A percentile compares a stretch with the other conserved stretches of the same genome.
phyloP scores from a whole-genome alignment of 768 basidiomycete species.

The Rhodosporidiobolus sp. region DNA sequence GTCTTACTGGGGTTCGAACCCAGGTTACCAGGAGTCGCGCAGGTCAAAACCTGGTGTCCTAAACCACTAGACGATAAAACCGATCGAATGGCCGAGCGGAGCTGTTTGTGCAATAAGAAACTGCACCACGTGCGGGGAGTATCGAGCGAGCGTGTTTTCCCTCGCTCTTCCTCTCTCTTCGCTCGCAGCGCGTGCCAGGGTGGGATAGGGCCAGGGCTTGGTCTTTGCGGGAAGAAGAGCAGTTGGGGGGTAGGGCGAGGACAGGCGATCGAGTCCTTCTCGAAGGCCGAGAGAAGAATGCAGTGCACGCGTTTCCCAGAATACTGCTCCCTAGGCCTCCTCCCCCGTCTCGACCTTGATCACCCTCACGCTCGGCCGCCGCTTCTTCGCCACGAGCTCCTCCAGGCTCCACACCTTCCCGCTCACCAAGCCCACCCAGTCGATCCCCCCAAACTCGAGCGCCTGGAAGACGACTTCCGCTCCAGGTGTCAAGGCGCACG shows the following conservation, averaged over 20 bases:
- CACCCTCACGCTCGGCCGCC: not conserved
- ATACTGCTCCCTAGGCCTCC: not conserved
- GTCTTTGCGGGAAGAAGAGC: too few species aligned
- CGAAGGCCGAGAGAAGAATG: too few species aligned
- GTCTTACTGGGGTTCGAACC: slow-evolving; percentile 6
- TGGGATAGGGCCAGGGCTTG: too few species aligned
- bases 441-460: not conserved
- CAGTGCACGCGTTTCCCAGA: too few species aligned
- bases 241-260: too few species aligned
- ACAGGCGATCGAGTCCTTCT: too few species aligned
- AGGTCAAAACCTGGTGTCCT: slow-evolving; percentile 5
- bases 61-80: slow-evolving; percentile 8
- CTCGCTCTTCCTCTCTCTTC: too few species aligned
- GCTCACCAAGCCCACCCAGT: not conserved
- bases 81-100: not conserved
- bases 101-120: too few species aligned
- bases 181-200: too few species aligned
- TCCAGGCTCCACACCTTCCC: not conserved
- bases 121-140: too few species aligned
- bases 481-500: not conserved
- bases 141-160: too few species aligned
- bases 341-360: not conserved
- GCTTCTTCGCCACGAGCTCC: not conserved
- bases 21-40: not conserved
- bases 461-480: slow-evolving; percentile 2